phyloP scores from a whole-genome alignment of 2,329 filamentous ascomycete species.

The Furcasterigmium furcatum region DNA sequence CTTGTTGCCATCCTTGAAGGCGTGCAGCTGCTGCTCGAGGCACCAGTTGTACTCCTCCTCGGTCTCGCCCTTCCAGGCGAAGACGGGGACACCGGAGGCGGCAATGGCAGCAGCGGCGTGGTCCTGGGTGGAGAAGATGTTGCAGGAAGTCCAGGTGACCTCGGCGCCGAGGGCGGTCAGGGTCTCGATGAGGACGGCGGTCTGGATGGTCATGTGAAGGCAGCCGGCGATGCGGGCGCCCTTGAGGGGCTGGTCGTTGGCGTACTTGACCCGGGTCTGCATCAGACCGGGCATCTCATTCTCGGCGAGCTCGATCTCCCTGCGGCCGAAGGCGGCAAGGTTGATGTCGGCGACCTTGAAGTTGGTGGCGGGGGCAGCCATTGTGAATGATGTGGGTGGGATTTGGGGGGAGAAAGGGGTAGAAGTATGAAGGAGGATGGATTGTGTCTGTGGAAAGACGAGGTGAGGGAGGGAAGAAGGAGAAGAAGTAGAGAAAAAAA shows the following conservation, averaged over 20 bases:
- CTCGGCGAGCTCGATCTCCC: slow-evolving; percentile 98
- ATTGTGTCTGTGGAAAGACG: slow-evolving; percentile 5
- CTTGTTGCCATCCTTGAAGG: slow-evolving; percentile 95
- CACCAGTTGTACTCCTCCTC: slow-evolving; percentile 99
- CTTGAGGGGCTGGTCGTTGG: slow-evolving; percentile 85
- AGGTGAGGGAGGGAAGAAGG: slow-evolving; percentile 8
- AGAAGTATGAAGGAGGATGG: slow-evolving; percentile 1
- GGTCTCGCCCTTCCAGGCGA: slow-evolving; percentile 82
- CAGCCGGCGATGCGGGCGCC: slow-evolving; percentile 96
- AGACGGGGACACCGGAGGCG: slow-evolving; percentile 84
- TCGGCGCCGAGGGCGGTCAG: slow-evolving; percentile 91
- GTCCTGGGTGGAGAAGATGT: slow-evolving; percentile 99
- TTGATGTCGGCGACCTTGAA: slow-evolving; percentile 99
- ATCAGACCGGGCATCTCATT: slow-evolving; percentile 98
- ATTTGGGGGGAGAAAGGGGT: slow-evolving; percentile 10
- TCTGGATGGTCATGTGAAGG: slow-evolving; percentile 99
- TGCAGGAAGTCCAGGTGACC: slow-evolving; percentile 98
- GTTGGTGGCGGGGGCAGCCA: slow-evolving; percentile 81
- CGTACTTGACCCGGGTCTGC: slow-evolving; percentile 90
- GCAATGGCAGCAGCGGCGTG: slow-evolving; percentile 98
- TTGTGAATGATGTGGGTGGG: slow-evolving; percentile 29
- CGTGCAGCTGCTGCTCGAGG: slow-evolving; percentile 92
- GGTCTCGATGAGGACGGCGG: slow-evolving; percentile 98
- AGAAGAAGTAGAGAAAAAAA: slow-evolving; percentile 3
- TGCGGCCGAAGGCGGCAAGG: slow-evolving; percentile 96